These are phyloP conservation scores for Aureobasidium uvarum DNA, from an alignment of 2,329 filamentous ascomycete genomes.

Conservation along the genomic window DNA sequence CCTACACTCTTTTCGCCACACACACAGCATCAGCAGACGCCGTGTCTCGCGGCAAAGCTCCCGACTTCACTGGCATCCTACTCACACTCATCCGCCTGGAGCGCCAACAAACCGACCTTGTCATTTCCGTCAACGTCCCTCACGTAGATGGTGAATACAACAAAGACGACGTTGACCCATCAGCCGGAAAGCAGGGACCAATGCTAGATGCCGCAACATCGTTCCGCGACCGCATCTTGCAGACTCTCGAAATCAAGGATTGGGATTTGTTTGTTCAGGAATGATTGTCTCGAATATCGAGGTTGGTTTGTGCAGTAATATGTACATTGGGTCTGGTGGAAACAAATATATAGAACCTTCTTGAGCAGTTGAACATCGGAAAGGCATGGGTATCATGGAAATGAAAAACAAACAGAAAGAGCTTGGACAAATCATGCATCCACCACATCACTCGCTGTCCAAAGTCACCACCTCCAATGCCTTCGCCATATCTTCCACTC, in stretches of 20 bases:
- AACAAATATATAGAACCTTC: not conserved
- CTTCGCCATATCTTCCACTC: conserved; percentile 29
- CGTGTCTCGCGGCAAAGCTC: conserved; percentile 43
- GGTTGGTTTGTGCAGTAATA: not conserved
- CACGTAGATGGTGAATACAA: conserved; percentile 73
- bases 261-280: conserved; percentile 66
- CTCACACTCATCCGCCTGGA: conserved; percentile 75
- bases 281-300: not conserved
- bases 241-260: conserved; percentile 73
- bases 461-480: conserved; percentile 31
- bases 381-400: conserved; percentile 10
- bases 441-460: conserved; percentile 29
- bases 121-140: conserved; percentile 86
- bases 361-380: not conserved
- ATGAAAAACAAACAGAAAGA: conserved; percentile 12
- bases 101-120: conserved; percentile 71
- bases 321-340: not conserved
- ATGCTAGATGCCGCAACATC: conserved; percentile 61
- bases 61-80: conserved; percentile 63
- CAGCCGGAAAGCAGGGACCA: conserved; percentile 63
- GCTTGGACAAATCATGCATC: conserved; percentile 5
- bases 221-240: conserved; percentile 69
- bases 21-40: conserved; percentile 39
- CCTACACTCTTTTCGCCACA: conserved; percentile 68
- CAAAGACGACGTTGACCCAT: conserved; percentile 67